Base-by-base conservation (phyloP, 2,329 filamentous ascomycete genomes). In the Colletotrichum scovillei region DNA sequence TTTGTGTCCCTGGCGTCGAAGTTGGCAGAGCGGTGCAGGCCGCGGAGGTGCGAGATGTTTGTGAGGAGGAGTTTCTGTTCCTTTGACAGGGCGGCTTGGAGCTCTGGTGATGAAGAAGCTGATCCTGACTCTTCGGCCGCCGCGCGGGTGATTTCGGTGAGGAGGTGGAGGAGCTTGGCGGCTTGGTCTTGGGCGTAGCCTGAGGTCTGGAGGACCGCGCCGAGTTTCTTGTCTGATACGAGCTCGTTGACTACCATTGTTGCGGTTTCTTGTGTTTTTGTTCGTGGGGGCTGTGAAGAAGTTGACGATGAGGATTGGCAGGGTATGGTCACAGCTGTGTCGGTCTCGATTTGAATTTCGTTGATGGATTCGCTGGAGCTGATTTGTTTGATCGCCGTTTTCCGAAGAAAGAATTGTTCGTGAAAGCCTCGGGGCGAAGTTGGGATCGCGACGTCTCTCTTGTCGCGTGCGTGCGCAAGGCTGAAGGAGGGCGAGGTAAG, bases 1-100 rank as follows among this genome's bases (percentile, higher is more conserved):
- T 98, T 98, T 16, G 95, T 98, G 77, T 95, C 91, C 76, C 97
- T 92, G 35, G 95, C 94, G 35, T 91, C 89, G 77, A 98, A 89
- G 76, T 95, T 91, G 11, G 95, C 95, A 75, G 93, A 89, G 32
- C 97, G 92, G 81, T 98, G 96, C 32, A 97, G 87, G 14, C 93
- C 93, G 68, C 96, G 93, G 22, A 98, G 88, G 76, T 94, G 92
- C 1, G 94, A 91, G 11, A 98, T 89, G 78, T 94, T 92, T 68
- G 95, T 92, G 77, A 93, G 91, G 3, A 98, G 89, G 1, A 91
- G 86, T 80, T 97, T 97, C 81, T 97, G 94, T 79, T 94, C 91
- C 79, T 91, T 93, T 8, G 92, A 92, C 35, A 94, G 87, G 71
- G 91, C 89, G 32, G 89, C 83, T 76, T 89, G 87, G 55, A 86